These are phyloP conservation scores for Dendrobium nobile DNA, from an alignment of 106 monocot genomes.

Conservation along the genomic window DNA sequence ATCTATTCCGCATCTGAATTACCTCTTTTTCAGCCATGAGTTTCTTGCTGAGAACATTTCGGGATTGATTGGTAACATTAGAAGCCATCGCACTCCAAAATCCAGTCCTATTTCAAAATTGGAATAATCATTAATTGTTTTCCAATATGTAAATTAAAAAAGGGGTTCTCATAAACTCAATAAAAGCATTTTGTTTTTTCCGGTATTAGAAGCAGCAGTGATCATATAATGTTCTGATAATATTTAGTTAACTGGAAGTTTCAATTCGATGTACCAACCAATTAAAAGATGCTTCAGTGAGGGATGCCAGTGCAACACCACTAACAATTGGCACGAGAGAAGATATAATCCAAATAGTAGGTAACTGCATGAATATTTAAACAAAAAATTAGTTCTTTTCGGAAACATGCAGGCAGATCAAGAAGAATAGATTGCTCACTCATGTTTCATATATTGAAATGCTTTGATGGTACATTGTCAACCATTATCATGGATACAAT, in stretches of 20 bases:
- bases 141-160: not conserved
- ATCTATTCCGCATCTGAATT: constrained; percentile 7
- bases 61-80: constrained; percentile 69
- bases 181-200: not conserved
- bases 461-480: not conserved
- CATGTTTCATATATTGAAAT: not conserved
- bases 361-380: constrained; percentile 24
- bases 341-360: constrained; percentile 36
- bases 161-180: not conserved
- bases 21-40: constrained; percentile 85
- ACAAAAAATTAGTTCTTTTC: not conserved
- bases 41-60: constrained; percentile 92
- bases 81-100: constrained; percentile 99
- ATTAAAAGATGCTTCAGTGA: constrained; percentile 68
- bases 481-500: not conserved
- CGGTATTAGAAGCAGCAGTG: not conserved
- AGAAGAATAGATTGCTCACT: not conserved
- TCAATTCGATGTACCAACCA: constrained; percentile 28
- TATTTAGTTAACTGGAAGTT: not conserved
- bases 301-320: constrained; percentile 64
- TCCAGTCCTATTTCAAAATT: constrained; percentile 50
- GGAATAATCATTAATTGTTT: not conserved
- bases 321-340: constrained; percentile 65
- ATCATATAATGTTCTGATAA: not conserved
- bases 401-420: not conserved